Conservation (phyloP, 2,329 filamentous ascomycete genomes). For the Incumbomyces delicatus region DNA sequence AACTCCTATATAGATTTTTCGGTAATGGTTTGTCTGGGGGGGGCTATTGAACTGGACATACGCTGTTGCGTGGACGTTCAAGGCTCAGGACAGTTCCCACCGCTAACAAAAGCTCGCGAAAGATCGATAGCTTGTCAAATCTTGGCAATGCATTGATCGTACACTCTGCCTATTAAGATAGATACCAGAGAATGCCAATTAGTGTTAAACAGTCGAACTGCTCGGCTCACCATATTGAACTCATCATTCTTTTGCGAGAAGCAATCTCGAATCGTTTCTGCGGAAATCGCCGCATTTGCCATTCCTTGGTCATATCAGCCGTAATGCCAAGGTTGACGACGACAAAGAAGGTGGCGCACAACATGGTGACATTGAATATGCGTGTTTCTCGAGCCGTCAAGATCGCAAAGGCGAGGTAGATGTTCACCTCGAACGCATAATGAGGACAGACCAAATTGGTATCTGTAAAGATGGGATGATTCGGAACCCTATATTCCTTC, state of each 20-base stretch:
- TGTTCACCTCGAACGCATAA: slow-evolving; percentile 77
- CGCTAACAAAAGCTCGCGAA: too few relatives aligned
- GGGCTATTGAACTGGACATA: too few relatives aligned
- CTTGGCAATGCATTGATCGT: too few relatives aligned
- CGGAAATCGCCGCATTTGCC: slow-evolving; percentile 65
- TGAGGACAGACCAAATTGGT: slow-evolving; percentile 69
- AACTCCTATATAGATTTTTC: background rate
- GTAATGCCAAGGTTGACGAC: slow-evolving; percentile 71
- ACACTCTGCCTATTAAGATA: too few relatives aligned
- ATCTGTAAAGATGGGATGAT: slow-evolving; percentile 54
- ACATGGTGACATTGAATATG: slow-evolving; percentile 61
- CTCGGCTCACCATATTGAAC: background rate
- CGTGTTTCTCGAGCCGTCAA: slow-evolving; percentile 58
- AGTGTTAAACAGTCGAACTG: too few relatives aligned
- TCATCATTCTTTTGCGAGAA: slow-evolving; percentile 1
- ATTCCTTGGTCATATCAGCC: slow-evolving; percentile 64
- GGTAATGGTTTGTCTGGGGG: too few relatives aligned
- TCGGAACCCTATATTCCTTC: slow-evolving; percentile 74
- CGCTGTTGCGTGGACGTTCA: too few relatives aligned
- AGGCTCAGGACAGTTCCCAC: too few relatives aligned
- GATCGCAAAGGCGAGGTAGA: slow-evolving; percentile 72
- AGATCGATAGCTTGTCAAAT: too few relatives aligned
- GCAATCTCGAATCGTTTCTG: slow-evolving; percentile 8
- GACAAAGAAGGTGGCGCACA: slow-evolving; percentile 64
- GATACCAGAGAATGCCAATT: too few relatives aligned